Base-by-base conservation (phyloP, 345 rosid species). In the Aurinia saxatilis region DNA sequence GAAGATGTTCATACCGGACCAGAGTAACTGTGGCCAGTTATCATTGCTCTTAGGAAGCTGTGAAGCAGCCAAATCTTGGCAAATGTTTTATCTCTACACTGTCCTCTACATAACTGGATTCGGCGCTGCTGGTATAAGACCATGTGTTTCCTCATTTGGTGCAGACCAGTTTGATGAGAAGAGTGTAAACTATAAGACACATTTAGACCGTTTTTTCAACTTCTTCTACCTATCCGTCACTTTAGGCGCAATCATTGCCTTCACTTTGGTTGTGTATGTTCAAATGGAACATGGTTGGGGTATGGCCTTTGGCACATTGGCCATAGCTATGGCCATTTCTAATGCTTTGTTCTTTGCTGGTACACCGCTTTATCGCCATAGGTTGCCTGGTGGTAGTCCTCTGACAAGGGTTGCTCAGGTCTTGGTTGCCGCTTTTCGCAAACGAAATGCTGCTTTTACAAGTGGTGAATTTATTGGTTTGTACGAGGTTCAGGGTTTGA, bases 311-410 rank as follows among this genome's bases (percentile, higher is more conserved):
- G 96, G 98, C 42, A 76, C 95, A 13, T 66, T 88, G 73, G 88
- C 96, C 29, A 66, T 88, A 42, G 96, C 95, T 36, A 91, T 91
- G 98, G 96, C 83, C 8, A 52, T 86, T 71, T 91, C 96, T 29
- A 88, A 91, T 72, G 38, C 74, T 45, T 40, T 88, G 15, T 91
- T 91, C 84, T 91, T 91, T 47, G 50, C 77, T 25, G 95, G 98
- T 25, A 91, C 96, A 64, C 95, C 95, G 57, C 57, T 91, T 52
- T 91, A 91, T 75, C 74, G 96, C 23, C 98, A 91, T 59, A 82
- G 96, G 69, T 73, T 91, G 81, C 98, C 98, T 0, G 96, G 96
- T 73, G 95, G 98, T 66, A 91, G 96, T 77, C 98, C 98, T 21
- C 68, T 91, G 63, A 86, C 98, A 2, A 68, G 98, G 57, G 90